Percentiles rank a stretch among this genome's conserved stretches.
Conservation (phyloP, 139 green algal species). For the Tetradesmus obliquus region DNA sequence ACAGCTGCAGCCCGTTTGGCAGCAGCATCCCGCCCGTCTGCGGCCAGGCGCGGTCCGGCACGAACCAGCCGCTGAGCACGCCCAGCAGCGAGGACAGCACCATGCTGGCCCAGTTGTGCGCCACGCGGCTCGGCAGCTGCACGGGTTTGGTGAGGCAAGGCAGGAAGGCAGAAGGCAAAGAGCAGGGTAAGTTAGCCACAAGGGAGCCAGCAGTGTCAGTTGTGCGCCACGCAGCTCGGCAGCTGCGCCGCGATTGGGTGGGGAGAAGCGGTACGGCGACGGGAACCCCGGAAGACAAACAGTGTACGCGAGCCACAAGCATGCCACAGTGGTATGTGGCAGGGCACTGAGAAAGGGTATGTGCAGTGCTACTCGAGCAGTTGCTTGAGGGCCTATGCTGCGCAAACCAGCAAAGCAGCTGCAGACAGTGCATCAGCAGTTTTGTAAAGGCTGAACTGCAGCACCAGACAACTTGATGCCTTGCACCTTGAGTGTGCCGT, state of each 20-base stretch:
- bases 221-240: too few relatives aligned
- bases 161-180: not conserved
- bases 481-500: conserved; percentile 46
- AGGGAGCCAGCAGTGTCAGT: not conserved
- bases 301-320: not conserved
- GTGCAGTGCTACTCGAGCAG: too few relatives aligned
- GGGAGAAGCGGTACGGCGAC: too few relatives aligned
- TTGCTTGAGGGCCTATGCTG: too few relatives aligned
- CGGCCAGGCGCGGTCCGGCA: conserved; percentile 11
- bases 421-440: not conserved
- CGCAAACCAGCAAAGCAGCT: not conserved
- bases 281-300: too few relatives aligned
- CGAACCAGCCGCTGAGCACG: conserved; percentile 28
- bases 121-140: not conserved
- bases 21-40: conserved; percentile 20
- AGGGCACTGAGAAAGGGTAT: too few relatives aligned
- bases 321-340: too few relatives aligned
- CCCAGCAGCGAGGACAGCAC: conserved; percentile 30
- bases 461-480: not conserved
- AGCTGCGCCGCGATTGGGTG: too few relatives aligned
- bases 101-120: conserved; percentile 34
- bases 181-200: not conserved
- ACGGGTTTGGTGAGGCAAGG: not conserved
- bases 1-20: conserved; percentile 24
- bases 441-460: not conserved